Conservation (phyloP, 2,329 filamentous ascomycete species). For the Ampelomyces quisqualis region DNA sequence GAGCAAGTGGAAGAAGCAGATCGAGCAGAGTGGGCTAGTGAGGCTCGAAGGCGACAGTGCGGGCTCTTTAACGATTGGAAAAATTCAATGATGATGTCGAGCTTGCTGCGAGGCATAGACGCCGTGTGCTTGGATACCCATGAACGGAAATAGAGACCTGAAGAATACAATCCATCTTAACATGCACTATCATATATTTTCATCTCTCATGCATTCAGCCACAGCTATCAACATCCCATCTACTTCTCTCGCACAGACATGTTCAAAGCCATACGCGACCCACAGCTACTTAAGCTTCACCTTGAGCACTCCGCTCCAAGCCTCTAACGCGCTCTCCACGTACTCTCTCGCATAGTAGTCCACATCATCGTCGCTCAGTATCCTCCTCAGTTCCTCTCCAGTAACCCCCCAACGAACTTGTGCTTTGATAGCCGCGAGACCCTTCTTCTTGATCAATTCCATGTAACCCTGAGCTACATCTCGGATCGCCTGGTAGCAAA, state of each 20-base stretch:
- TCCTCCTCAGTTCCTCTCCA: conserved; percentile 20
- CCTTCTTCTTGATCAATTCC: conserved; percentile 20
- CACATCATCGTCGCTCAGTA: conserved; percentile 28
- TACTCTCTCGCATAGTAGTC: conserved; percentile 32
- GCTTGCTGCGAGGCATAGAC: too few species aligned
- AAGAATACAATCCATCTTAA: too few species aligned
- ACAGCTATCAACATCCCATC: too few species aligned
- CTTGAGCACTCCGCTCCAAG: conserved; percentile 33
- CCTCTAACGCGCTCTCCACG: conserved; percentile 34
- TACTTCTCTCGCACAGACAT: too few species aligned
- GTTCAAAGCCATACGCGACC: background rate
- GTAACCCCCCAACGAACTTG: conserved; percentile 26
- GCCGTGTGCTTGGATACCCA: too few species aligned
- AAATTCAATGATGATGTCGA: too few species aligned
- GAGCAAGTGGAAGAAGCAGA: conserved; percentile 73
- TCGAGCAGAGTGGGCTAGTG: conserved; percentile 58
- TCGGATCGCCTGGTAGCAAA: conserved; percentile 16
- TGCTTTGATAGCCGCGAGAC: conserved; percentile 22
- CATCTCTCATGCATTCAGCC: too few species aligned
- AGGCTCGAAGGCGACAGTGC: conserved; percentile 29
- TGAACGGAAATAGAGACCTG: too few species aligned
- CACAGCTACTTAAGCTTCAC: conserved; percentile 36
- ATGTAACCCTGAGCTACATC: conserved; percentile 22
- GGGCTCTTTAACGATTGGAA: too few species aligned
- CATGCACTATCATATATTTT: too few species aligned